Base-by-base conservation (phyloP, 306 rosid species). In the Psophocarpus tetragonolobus region DNA sequence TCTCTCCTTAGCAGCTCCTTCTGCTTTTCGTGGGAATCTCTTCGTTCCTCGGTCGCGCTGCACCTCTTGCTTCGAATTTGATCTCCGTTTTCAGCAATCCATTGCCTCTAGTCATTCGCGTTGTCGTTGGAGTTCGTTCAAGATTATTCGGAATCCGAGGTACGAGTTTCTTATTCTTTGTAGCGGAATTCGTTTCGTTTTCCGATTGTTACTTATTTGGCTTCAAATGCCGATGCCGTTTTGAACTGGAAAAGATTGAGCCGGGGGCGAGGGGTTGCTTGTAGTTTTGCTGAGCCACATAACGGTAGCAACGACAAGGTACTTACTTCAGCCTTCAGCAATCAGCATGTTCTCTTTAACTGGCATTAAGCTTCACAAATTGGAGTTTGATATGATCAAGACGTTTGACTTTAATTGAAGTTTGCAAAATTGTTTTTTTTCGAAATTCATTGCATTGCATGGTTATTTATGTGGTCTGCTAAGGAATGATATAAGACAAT, bases 271-370 rank as follows among this genome's bases (percentile, higher is more conserved):
- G 82, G 73, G 77, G 78, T 88, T 78, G 74, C 81, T 56, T 91
- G 99, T 82, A 81, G 91, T 77, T 84, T 74, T 77, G 85, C 85
- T 60, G 96, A 89, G 73, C 81, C 92, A 18, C 83, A 85, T 51
- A 92, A 84, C 56, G 68, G 77, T 79, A 79, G 83, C 80, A 77
- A 86, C 68, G 91, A 91, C 35, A 80, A 89, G 99, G 99, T 92
- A 87, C 42, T 60, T 72, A 45, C 72, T 67, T 67, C 36, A 44
- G 60, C 56, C 72, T 67, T 67, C 36, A 44, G 60, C 56, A 75
- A 21, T 68, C 53, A 48, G 66, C 41, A 4, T 14, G 48, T 47
- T 74, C 75, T 69, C 65, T 75, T 41, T 66, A 10, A 64, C 38
- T 72, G 18, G 44, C 35, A 36, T 44, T 20, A 12, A 17, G 17